Percentiles rank a stretch among this genome's conserved stretches.
phyloP scores from a whole-genome alignment of 73 alveolate species.

The Tetrahymena thermophila region DNA sequence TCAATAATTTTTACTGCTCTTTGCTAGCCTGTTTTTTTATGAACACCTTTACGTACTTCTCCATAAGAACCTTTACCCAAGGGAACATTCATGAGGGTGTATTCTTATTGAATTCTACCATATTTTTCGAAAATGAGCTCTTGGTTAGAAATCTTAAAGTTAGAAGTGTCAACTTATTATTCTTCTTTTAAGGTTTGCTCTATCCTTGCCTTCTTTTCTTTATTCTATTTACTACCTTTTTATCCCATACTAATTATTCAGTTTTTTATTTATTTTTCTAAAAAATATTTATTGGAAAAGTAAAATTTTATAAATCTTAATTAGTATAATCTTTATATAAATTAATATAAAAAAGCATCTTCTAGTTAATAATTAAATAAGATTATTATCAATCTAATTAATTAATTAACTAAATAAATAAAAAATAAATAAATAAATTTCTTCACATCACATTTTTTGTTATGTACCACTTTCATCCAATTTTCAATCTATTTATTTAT shows the following conservation, averaged over 20 bases:
- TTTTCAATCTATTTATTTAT: background rate
- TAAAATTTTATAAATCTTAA: background rate
- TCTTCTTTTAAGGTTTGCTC: background rate
- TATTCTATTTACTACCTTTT: background rate
- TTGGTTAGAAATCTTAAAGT: background rate
- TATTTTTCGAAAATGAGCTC: background rate
- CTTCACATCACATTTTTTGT: background rate
- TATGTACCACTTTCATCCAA: background rate
- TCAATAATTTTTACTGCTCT: slow-evolving; percentile 31
- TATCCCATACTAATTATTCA: background rate
- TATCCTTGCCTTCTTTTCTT: slow-evolving; percentile 1
- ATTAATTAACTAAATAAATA: too few relatives aligned
- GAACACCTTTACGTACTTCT: slow-evolving; percentile 27
- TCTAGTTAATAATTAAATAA: too few relatives aligned
- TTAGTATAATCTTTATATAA: background rate
- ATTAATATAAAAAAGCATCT: too few relatives aligned
- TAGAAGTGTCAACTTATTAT: background rate
- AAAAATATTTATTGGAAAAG: background rate
- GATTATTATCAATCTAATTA: background rate
- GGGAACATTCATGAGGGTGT: slow-evolving; percentile 6
- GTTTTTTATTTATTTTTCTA: background rate
- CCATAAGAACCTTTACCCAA: slow-evolving; percentile 38
- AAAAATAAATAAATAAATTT: too few relatives aligned
- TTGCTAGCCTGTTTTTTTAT: slow-evolving; percentile 14
- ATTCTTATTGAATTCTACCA: background rate